phyloP scores from a whole-genome alignment of 2,329 filamentous ascomycete species.

The Fusarium sacchari region DNA sequence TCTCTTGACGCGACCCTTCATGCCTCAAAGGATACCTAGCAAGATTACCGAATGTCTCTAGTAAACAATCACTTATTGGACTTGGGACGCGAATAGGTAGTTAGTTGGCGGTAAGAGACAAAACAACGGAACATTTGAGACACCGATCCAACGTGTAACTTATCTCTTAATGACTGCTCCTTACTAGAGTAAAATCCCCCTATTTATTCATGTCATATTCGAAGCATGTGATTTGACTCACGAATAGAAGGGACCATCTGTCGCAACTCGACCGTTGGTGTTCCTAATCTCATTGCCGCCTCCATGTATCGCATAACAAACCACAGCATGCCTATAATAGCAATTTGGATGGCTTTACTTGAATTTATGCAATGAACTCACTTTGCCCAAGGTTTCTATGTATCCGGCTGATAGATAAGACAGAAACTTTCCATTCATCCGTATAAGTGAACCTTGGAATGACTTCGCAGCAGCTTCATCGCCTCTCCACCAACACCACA shows the following conservation, averaged over 20 bases:
- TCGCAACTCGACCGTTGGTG: neutral
- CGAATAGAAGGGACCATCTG: neutral
- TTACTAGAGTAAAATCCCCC: neutral
- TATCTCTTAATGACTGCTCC: neutral
- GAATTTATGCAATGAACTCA: neutral
- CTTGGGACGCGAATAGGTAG: neutral
- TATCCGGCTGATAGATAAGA: neutral
- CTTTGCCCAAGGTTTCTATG: too few relatives aligned
- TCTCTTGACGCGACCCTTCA: constrained; percentile 1
- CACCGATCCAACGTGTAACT: neutral
- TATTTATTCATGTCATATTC: neutral
- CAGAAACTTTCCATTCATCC: neutral
- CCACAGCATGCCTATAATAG: neutral
- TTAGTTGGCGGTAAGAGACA: neutral
- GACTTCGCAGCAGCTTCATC: neutral
- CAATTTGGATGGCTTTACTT: neutral
- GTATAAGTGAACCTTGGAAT: neutral
- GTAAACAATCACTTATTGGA: neutral
- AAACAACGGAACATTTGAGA: neutral
- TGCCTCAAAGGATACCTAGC: neutral
- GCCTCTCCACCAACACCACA: rapidly evolving
- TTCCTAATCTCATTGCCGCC: neutral
- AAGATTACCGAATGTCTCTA: neutral
- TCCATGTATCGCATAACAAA: neutral
- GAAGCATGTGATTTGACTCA: neutral